Evolutionary conservation across 768 basidiomycete genomes (phyloP).

Genomic region (Calocybe indica): DNA sequence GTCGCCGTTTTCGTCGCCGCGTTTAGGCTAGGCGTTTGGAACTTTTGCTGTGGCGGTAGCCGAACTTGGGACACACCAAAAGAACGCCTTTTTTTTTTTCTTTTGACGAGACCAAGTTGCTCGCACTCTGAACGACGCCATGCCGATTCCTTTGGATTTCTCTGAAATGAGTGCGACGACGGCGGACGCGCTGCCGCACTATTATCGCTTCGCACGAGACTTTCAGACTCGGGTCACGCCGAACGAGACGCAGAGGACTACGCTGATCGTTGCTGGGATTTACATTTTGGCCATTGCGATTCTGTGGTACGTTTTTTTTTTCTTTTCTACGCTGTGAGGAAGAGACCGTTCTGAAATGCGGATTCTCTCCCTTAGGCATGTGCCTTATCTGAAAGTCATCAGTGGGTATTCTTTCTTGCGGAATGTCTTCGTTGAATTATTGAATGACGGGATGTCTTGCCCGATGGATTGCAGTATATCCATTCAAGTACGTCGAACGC

Average conservation of each 20-base stretch:
- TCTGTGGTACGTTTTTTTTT: conserved; percentile 51
- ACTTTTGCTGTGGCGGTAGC: no score
- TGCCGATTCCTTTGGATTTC: no score
- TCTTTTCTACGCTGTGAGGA: not conserved
- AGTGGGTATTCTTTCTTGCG: conserved; percentile 41
- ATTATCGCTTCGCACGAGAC: conserved; percentile 20
- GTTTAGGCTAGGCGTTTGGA: no score
- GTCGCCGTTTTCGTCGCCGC: no score
- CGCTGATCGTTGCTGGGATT: conserved; percentile 73
- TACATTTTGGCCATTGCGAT: conserved; percentile 76
- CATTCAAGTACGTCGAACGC: conserved; percentile 70
- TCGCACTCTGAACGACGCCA: no score
- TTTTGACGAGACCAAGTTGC: no score
- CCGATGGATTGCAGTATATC: conserved; percentile 54
- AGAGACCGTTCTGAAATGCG: no score
- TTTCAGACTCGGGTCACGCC: conserved; percentile 48
- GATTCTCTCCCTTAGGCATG: conserved; percentile 47
- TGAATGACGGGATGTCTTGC: conserved; percentile 6
- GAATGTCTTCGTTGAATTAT: not conserved
- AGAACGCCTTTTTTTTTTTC: no score
- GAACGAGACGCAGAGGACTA: conserved; percentile 65
- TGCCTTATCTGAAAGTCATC: conserved; percentile 65
- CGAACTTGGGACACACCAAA: no score
- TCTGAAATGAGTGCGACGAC: no score
- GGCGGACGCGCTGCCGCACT: no score